Conservation (phyloP, 768 basidiomycete species). For the Polyporus arcularius region DNA sequence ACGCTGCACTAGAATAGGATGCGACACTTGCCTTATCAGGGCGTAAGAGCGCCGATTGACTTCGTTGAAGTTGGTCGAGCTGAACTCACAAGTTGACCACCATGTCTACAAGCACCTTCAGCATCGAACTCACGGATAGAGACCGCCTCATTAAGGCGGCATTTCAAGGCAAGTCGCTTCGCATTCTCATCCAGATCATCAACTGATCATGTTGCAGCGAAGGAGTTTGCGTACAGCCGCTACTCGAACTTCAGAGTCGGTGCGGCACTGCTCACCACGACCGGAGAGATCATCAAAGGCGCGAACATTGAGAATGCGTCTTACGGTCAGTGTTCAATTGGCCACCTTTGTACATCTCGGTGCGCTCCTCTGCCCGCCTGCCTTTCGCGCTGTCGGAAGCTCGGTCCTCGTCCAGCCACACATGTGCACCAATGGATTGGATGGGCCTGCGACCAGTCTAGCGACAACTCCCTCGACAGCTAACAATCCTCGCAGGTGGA, state of each 20-base stretch:
- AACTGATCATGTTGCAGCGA: conserved; percentile 44
- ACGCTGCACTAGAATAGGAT: too few species aligned
- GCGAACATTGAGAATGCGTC: conserved; percentile 95
- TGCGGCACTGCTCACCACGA: conserved; percentile 72
- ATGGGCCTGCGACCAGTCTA: too few species aligned
- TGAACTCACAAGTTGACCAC: background rate
- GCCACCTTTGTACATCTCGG: too few species aligned
- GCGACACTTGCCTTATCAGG: background rate
- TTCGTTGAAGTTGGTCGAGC: background rate
- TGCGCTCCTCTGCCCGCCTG: too few species aligned
- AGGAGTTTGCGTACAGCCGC: conserved; percentile 70
- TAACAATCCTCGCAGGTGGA: conserved; percentile 52
- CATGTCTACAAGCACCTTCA: conserved; percentile 24
- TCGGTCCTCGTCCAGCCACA: too few species aligned
- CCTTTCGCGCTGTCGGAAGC: too few species aligned
- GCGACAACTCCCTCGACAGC: too few species aligned
- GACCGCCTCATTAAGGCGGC: conserved; percentile 56
- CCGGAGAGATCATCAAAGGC: conserved; percentile 77
- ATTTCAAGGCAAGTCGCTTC: conserved; percentile 49
- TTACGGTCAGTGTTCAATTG: conserved; percentile 55
- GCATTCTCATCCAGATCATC: background rate
- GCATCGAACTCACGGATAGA: conserved; percentile 44
- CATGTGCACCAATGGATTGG: too few species aligned
- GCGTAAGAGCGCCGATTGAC: background rate
- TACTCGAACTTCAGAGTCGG: conserved; percentile 96